phyloP scores from a whole-genome alignment of 345 rosid species.

The Hibiscus tridactylites region DNA sequence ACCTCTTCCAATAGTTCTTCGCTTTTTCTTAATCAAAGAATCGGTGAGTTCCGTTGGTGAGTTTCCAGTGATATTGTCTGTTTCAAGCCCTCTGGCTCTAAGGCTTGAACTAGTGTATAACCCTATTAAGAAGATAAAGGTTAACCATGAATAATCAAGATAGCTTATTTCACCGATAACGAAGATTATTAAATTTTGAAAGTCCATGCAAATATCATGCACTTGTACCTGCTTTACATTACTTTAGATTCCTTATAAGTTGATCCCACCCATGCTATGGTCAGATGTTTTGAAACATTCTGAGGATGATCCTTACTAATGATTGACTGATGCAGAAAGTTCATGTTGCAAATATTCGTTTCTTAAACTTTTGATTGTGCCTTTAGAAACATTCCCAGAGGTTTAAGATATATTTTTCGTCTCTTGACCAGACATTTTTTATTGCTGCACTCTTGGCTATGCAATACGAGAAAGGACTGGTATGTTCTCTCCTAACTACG shows the following conservation, averaged over 20 bases:
- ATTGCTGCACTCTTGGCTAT: slow-evolving; percentile 97
- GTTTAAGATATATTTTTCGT: slow-evolving; percentile 12
- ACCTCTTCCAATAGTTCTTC: background rate
- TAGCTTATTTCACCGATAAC: background rate
- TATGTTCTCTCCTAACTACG: slow-evolving; percentile 31
- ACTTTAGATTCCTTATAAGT: background rate
- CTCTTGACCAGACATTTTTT: slow-evolving; percentile 74
- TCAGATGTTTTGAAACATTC: background rate
- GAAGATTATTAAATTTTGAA: background rate
- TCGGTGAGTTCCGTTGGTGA: background rate
- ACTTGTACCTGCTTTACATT: background rate
- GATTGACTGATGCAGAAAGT: background rate
- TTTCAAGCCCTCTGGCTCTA: background rate
- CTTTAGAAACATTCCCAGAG: background rate
- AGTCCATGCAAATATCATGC: background rate
- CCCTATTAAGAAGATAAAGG: background rate
- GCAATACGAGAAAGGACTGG: slow-evolving; percentile 95
- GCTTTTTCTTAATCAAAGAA: background rate
- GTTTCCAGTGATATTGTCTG: background rate
- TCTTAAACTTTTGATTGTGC: background rate
- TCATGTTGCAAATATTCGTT: background rate
- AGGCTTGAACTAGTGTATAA: background rate
- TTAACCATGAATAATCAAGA: background rate
- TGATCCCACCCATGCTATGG: background rate
- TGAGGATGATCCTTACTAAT: background rate